Evolutionary conservation across 306 rosid genomes (phyloP), one percentile per base, ranked within the genome.

Genomic region (Ceratonia siliqua): DNA sequence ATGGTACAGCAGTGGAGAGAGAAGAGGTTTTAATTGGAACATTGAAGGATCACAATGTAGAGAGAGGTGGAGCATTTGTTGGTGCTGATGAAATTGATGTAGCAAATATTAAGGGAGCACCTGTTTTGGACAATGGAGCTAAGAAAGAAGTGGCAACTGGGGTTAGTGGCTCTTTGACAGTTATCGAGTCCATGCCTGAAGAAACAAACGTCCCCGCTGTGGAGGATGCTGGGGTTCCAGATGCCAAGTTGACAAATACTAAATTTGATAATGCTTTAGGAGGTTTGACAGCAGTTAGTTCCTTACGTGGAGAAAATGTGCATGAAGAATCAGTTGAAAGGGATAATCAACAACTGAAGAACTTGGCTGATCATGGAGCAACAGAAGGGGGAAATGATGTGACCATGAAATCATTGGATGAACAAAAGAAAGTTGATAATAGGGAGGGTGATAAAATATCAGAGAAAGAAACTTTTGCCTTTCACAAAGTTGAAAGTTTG

Each of bases 331-430:
- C 61, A 38, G 79, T 66, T 56, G 76, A 67, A 17, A 81, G 71
- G 56, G 76, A 72, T 76, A 58, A 22, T 45, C 84, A 79, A 66
- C 35, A 62, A 70, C 85, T 72, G 14, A 41, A 36, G 61, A 58
- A 72, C 46, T 33, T 53, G 24, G 58, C 69, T 50, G 84, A 56
- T 72, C 48, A 45, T 49, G 81, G 68, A 24, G 76, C 53, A 33
- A 46, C 24, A 6, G 76, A 61, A 49, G 79, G 54, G 56, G 70
- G 35, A n/a, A 58, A 67, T 74, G 77, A 75, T 38, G 69, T 66
- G 82, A 74, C 46, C 45, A 33, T 79, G 56, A 65, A 85, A 77
- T 27, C 53, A 48, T 33, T 75, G 12, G 82, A 82, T 63, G 86
- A 50, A 73, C 74, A 53, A 55, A 78, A 78, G 66, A 48, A 72